These are phyloP conservation scores for Alternaria consortialis DNA, from an alignment of 2,329 filamentous ascomycete species.

Conservation along the genomic window DNA sequence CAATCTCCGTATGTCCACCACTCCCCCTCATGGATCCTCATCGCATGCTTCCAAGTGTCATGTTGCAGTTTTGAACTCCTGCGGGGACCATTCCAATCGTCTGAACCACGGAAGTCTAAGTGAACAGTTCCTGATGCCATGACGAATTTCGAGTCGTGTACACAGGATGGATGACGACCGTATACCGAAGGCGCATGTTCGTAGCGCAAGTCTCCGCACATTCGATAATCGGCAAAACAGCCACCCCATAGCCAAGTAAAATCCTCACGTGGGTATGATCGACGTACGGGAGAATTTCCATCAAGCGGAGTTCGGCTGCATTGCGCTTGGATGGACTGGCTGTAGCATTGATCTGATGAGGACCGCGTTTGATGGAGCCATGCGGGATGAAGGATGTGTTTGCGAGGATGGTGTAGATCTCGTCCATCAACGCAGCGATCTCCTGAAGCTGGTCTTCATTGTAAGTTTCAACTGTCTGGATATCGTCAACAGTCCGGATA, in stretches of 20 bases:
- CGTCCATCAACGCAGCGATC: slow-evolving; percentile 22
- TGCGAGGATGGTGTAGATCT: slow-evolving; percentile 20
- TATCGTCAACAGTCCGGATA: not conserved
- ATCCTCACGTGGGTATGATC: slow-evolving; percentile 6
- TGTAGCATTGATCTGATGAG: slow-evolving; percentile 24
- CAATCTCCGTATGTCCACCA: not conserved
- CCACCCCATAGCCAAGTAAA: slow-evolving; percentile 23
- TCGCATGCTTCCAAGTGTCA: slow-evolving; percentile 18
- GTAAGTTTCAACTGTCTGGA: slow-evolving; percentile 2
- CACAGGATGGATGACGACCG: slow-evolving; percentile 1
- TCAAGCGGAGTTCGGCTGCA: slow-evolving; percentile 19
- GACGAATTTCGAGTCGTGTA: slow-evolving; percentile 6
- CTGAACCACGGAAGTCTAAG: slow-evolving; percentile 21
- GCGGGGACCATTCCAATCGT: slow-evolving; percentile 20
- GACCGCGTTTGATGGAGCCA: slow-evolving; percentile 20
- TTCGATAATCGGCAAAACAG: not conserved
- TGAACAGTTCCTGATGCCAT: slow-evolving; percentile 13
- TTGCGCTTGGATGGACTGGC: slow-evolving; percentile 17
- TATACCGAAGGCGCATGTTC: too few species aligned
- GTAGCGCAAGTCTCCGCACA: not conserved
- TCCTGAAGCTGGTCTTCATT: slow-evolving; percentile 17
- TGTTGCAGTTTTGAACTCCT: slow-evolving; percentile 22
- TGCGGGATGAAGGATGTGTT: slow-evolving; percentile 22
- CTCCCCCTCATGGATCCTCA: slow-evolving; percentile 19
- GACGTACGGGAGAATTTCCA: slow-evolving; percentile 28